Evolutionary conservation across 2,329 filamentous ascomycete species (phyloP), one percentile per base, ranked within the genome.

Genomic region (Penicillium sp.): DNA sequence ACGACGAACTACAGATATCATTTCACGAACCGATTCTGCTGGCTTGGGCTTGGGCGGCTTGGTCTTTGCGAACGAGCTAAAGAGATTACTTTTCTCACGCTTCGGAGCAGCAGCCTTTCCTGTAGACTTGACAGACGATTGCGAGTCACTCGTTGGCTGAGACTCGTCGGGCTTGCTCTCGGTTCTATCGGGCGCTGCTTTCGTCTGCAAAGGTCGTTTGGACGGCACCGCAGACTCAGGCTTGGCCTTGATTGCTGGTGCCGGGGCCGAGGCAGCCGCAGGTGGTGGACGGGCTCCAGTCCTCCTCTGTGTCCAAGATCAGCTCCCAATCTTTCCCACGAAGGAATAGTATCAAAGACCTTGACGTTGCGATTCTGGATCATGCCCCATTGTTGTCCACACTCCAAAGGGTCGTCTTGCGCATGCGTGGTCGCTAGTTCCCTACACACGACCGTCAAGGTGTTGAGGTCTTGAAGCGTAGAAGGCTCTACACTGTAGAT

Each of bases 401-500:
- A 77, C 55, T 85, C 79, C 43, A 87, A 70, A 4, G 85, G 81
- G 63, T 90, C 87, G 53, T 89, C 85, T 13, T 81, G 76, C 10
- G 77, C 75, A 53, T 83, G 80, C 3, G 87, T 79, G 7, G 81
- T 80, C 18, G 83, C 77, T 10, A 90, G 79, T 60, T 90, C 85
- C 27, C 86, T 83, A 43, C 86, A 86, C 40, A 87, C 85, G 55
- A 95, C 88, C 3, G 88, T 86, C 40, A 97, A 79, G 0, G 88
- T 74, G 66, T 91, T 86, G 18, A 95, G 76, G 69, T 94, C 88
- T 74, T 88, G 89, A 16, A 92, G 79, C 1, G 87, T 83, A 39
- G 86, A 83, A 1, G 90, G 83, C 43, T 90, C 87, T 18, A 98
- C 72, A 69, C 92, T 96, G 78, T 98, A 98, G 44, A 98, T 79